Base-by-base conservation (phyloP, 352 stramenopile genomes). In the Phytopythium vexans region DNA sequence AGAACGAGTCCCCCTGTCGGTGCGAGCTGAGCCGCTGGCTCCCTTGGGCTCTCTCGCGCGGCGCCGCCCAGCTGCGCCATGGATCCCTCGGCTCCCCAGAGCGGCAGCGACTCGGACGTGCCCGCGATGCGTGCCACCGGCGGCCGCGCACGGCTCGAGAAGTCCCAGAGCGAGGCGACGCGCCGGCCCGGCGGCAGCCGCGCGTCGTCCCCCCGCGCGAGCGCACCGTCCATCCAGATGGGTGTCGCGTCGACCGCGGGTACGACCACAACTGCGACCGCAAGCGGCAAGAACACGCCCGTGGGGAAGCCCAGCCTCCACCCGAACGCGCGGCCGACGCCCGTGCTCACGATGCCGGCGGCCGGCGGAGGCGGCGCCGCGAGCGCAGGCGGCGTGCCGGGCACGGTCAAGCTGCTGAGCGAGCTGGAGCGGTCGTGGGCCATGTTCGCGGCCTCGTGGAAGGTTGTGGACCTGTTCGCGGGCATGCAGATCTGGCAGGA, bases 401-500 rank as follows among this genome's bases (percentile, higher is more conserved):
- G 54, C 49, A 87, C 74, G 16, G 64, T 89, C 21, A 87, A 84
- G 66, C 63, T 89, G 32, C 55, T 89, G 63, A 86, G 76, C 54
- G 78, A 89, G 48, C 56, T 89, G n/a, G 78, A 89, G 58, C 62
- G 65, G 15, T 89, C 78, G 8, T 87, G 76, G 74, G 64, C 76
- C 57, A 89, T 89, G 78, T 89, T 89, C 54, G 63, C 72, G 4
- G 73, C 75, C 31, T 75, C 62, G 35, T 89, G 78, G 78, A 73
- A 68, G 42, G 78, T 87, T 41, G 74, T 81, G 53, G 78, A 89
- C 43, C 60, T 89, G 44, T 89, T 89, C 45, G 72, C 66, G 4
- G 78, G 78, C 52, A 63, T 85, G 57, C 78, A 89, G 57, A 74
- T 89, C 47, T 89, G 75, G 68, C 75, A 87, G 52, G 73, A 89